A percentile compares a stretch with the other conserved stretches of the same genome.
Evolutionary conservation across 2,329 filamentous ascomycete species (phyloP).

Genomic region (Lachnellula arida): DNA sequence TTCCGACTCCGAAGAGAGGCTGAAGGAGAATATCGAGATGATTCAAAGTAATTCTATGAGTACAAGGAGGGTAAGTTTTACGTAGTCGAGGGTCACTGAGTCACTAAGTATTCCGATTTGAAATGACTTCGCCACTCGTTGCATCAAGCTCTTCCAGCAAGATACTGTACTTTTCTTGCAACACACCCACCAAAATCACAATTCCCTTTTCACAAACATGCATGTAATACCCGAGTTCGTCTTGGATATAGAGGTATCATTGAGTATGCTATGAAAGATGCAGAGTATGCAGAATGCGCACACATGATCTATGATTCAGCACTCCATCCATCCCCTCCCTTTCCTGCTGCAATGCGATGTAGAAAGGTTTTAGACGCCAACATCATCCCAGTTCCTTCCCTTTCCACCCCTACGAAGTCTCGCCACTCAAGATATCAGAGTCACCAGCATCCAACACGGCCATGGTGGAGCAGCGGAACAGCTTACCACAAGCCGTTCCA

Average conservation of each 20-base stretch:
- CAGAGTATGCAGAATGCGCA: slow-evolving; percentile 6
- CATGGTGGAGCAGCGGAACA: slow-evolving; percentile 98
- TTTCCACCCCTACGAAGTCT: slow-evolving; percentile 50
- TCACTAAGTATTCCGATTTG: too few species aligned
- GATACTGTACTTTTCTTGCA: background rate
- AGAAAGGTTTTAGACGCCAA: background rate
- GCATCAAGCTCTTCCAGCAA: background rate
- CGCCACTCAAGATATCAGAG: slow-evolving; percentile 91
- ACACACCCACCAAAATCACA: too few species aligned
- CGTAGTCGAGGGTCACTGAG: too few species aligned
- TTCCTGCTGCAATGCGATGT: too few species aligned
- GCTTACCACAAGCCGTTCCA: slow-evolving; percentile 96
- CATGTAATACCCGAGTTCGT: background rate
- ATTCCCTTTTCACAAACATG: too few species aligned
- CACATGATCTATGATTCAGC: slow-evolving; percentile 2
- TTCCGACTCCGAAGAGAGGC: too few species aligned
- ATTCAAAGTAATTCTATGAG: too few species aligned
- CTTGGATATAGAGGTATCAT: slow-evolving; percentile 19
- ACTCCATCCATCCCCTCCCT: background rate
- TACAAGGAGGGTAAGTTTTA: too few species aligned
- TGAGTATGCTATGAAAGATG: slow-evolving; percentile 21
- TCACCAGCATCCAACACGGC: slow-evolving; percentile 95
- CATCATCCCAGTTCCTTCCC: slow-evolving; percentile 3
- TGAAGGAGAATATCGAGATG: too few species aligned
- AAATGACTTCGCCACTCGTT: too few species aligned